Percentiles rank a stretch among this genome's conserved stretches.
Conservation (phyloP, 805 yeast genomes). For the Candida broadrunensis region DNA sequence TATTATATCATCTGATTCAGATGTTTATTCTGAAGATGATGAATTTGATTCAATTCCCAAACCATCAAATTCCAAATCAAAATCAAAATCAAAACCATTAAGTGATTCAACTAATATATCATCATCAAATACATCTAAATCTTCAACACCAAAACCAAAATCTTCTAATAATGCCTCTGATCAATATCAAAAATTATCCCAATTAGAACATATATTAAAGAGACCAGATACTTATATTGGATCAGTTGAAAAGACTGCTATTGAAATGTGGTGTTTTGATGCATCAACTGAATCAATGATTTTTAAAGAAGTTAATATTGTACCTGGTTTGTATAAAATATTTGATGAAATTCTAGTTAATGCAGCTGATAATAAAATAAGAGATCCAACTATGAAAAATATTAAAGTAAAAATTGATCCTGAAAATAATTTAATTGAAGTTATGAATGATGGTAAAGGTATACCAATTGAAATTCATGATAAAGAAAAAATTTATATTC, state of each 20-base stretch:
- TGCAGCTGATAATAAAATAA: constrained; percentile 97
- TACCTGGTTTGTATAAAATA: constrained; percentile 94
- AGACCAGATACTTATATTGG: constrained; percentile 99
- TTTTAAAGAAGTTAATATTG: constrained; percentile 68
- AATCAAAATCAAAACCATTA: constrained; percentile 12
- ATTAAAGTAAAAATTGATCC: constrained; percentile 80
- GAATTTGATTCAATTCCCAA: constrained; percentile 11
- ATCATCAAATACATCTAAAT: constrained; percentile 4
- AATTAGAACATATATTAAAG: constrained; percentile 90
- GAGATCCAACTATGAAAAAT: constrained; percentile 87
- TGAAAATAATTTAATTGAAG: constrained; percentile 70
- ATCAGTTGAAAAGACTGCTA: constrained; percentile 77
- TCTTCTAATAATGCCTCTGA: constrained; percentile 46
- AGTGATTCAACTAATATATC: constrained; percentile 20
- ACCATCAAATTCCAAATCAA: constrained; percentile 1
- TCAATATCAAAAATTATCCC: constrained; percentile 91
- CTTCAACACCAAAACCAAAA: constrained; percentile 2
- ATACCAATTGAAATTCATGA: constrained; percentile 92
- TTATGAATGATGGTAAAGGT: constrained; percentile 91
- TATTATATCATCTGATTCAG: constrained; percentile 12
- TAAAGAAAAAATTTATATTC: constrained; percentile 89
- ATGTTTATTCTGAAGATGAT: constrained; percentile 13
- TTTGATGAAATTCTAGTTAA: constrained; percentile 96
- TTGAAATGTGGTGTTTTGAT: constrained; percentile 84
- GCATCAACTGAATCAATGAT: constrained; percentile 37